Percentiles rank a stretch among this genome's conserved stretches.
Conservation (phyloP, 2,329 filamentous ascomycete species). For the Emergomyces africanus region DNA sequence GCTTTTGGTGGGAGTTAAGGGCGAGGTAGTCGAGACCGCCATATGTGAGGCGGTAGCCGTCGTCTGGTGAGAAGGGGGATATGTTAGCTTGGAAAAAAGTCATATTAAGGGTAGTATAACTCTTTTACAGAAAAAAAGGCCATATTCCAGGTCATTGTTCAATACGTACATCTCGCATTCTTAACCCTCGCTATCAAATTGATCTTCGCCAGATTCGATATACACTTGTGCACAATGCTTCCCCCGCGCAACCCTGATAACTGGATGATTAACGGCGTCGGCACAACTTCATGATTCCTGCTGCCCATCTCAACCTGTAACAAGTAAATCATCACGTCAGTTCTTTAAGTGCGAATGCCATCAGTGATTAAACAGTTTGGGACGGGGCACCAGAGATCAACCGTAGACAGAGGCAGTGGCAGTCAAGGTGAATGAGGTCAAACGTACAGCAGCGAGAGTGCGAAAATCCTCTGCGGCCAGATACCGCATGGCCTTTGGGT, state of each 20-base stretch:
- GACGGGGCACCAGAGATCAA: no score
- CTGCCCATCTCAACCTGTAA: constrained; percentile 77
- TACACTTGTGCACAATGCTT: constrained; percentile 70
- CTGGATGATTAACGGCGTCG: constrained; percentile 75
- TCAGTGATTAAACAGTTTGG: no score
- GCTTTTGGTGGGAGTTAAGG: constrained; percentile 73
- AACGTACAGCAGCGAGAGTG: constrained; percentile 72
- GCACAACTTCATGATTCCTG: constrained; percentile 94
- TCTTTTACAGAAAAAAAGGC: neutral
- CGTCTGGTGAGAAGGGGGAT: constrained; percentile 39
- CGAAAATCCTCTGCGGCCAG: constrained; percentile 88
- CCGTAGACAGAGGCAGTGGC: no score
- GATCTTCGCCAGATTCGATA: constrained; percentile 82
- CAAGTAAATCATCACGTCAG: neutral
- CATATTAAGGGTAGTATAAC: neutral
- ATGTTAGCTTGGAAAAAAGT: neutral
- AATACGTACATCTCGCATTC: constrained; percentile 67
- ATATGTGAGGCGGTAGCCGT: constrained; percentile 93
- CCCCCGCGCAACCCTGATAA: constrained; percentile 67
- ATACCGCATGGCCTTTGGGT: constrained; percentile 87
- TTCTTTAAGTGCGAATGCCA: neutral
- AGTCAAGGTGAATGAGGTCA: no score
- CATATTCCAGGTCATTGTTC: neutral
- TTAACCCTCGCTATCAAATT: constrained; percentile 86
- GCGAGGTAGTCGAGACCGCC: constrained; percentile 97